These are phyloP conservation scores for Oidiodendron maius DNA, from an alignment of 495 filamentous ascomycete genomes.

Conservation along the genomic window DNA sequence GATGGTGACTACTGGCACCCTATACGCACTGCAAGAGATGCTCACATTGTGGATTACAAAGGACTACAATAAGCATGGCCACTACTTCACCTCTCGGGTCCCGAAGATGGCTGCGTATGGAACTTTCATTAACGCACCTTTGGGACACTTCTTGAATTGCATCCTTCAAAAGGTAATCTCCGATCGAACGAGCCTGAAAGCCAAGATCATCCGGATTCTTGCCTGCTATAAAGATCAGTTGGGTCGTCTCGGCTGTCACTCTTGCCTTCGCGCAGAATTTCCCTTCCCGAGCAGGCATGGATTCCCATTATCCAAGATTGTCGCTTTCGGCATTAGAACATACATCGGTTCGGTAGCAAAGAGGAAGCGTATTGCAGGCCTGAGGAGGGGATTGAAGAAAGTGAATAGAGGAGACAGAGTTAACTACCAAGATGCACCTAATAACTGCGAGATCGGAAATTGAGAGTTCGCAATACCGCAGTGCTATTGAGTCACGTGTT, in stretches of 20 bases:
- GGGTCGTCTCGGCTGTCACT: conserved; percentile 88
- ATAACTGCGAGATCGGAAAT: conserved; percentile 12
- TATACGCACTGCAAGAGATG: conserved; percentile 85
- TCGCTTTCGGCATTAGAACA: conserved; percentile 93
- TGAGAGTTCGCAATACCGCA: neutral
- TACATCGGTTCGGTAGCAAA: conserved; percentile 98
- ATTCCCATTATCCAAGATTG: conserved; percentile 98
- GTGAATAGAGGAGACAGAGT: conserved; percentile 33
- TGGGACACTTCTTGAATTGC: conserved; percentile 90
- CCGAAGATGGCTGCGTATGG: conserved; percentile 98
- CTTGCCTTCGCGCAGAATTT: conserved; percentile 97
- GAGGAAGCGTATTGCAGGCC: conserved; percentile 94
- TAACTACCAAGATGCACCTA: conserved; percentile 35
- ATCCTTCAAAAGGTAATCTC: conserved; percentile 86
- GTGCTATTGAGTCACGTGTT: neutral
- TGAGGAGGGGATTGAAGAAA: conserved; percentile 71
- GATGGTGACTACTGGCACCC: conserved; percentile 95
- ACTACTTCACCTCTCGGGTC: conserved; percentile 94
- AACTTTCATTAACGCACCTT: conserved; percentile 89
- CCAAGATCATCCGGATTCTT: conserved; percentile 95
- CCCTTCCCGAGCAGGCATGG: conserved; percentile 91
- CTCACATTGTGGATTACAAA: conserved; percentile 94
- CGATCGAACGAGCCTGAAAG: conserved; percentile 79
- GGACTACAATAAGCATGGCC: conserved; percentile 87
- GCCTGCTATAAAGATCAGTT: conserved; percentile 98